These are phyloP conservation scores for Phlebopus sp. DNA, from an alignment of 1,284 basidiomycete genomes.

Conservation along the genomic window DNA sequence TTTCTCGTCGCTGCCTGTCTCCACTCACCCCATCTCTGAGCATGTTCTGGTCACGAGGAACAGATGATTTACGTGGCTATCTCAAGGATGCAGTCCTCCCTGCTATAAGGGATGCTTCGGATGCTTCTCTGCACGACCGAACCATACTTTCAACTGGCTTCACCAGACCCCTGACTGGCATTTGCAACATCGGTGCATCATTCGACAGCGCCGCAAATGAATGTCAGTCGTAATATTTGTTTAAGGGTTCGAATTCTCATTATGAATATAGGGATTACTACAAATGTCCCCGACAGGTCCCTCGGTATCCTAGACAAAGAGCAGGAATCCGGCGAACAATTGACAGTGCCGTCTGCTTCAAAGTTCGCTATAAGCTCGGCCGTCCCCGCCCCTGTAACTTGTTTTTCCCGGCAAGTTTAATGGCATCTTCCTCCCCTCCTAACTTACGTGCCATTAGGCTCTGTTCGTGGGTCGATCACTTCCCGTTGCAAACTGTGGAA, in stretches of 20 bases:
- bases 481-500: constrained; percentile 42
- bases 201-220: constrained; percentile 30
- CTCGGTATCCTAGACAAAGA: constrained; percentile 29
- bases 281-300: constrained; percentile 29
- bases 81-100: constrained; percentile 40
- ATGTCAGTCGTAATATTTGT: constrained; percentile 19
- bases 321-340: constrained; percentile 22
- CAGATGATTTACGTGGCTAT: constrained; percentile 39
- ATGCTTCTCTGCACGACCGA: constrained; percentile 31
- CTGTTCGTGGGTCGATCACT: constrained; percentile 38
- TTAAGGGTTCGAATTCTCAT: not conserved
- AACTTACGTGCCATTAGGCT: constrained; percentile 26
- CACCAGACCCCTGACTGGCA: constrained; percentile 34
- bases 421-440: not conserved
- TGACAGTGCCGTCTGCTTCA: constrained; percentile 33
- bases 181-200: constrained; percentile 20
- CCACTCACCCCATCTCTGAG: not conserved
- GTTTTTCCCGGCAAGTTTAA: constrained; percentile 29
- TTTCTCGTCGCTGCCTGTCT: too few relatives aligned
- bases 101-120: constrained; percentile 31
- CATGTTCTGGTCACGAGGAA: constrained; percentile 30
- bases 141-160: constrained; percentile 37
- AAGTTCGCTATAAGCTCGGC: constrained; percentile 28
- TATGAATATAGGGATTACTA: constrained; percentile 21
- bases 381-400: constrained; percentile 31